These are phyloP conservation scores for Grigorovia jiainica DNA, from an alignment of 805 yeast genomes.

Conservation along the genomic window DNA sequence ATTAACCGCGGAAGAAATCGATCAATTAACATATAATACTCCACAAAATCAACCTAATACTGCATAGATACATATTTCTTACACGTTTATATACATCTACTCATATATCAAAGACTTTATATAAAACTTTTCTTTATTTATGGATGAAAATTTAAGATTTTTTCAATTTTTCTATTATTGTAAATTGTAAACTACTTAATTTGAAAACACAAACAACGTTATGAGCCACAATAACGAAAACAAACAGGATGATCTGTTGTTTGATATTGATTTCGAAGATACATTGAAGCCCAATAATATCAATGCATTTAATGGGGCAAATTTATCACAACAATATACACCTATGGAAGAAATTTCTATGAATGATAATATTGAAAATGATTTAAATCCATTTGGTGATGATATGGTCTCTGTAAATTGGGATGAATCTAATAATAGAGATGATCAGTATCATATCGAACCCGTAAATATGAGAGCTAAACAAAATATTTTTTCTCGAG, in stretches of 20 bases:
- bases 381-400: constrained; percentile 24
- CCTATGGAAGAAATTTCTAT: constrained; percentile 5
- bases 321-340: too few relatives aligned
- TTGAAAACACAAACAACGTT: too few relatives aligned
- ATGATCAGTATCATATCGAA: constrained; percentile 9
- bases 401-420: constrained; percentile 8
- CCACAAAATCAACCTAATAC: too few relatives aligned
- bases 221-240: neutral
- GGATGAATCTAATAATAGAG: constrained; percentile 7
- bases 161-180: too few relatives aligned
- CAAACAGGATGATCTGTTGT: constrained; percentile 27
- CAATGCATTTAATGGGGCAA: neutral
- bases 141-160: too few relatives aligned
- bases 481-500: constrained; percentile 14
- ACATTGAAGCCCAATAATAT: constrained; percentile 7
- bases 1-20: constrained; percentile 60
- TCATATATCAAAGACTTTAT: neutral
- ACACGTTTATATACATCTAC: neutral
- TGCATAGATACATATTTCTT: too few relatives aligned
- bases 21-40: neutral
- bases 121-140: neutral
- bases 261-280: constrained; percentile 33
- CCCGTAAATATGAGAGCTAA: constrained; percentile 6
- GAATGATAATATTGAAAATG: constrained; percentile 31
- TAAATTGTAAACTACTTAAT: too few relatives aligned